Conservation (phyloP, 805 yeast genomes). For the Ogataea pilisensis region DNA sequence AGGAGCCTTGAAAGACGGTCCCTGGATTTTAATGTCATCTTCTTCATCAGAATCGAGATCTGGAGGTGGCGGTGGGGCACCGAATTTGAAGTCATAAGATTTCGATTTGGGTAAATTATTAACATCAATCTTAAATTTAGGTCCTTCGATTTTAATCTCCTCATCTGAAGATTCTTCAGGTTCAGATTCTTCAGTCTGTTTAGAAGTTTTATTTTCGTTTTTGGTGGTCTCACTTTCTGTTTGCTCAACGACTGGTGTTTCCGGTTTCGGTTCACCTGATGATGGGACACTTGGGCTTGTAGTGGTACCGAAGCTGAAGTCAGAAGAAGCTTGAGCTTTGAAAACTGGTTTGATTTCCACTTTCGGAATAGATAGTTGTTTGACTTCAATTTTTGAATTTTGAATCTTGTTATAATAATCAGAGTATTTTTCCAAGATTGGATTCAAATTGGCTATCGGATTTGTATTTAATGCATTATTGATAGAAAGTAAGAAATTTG, state of each 20-base stretch:
- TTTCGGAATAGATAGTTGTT: constrained; percentile 20
- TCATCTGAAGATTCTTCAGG: constrained; percentile 40
- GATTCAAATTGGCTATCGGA: constrained; percentile 52
- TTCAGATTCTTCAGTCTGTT: constrained; percentile 24
- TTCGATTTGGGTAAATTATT: constrained; percentile 43
- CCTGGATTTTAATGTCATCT: constrained; percentile 63
- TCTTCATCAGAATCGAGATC: constrained; percentile 44
- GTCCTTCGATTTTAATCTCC: constrained; percentile 66
- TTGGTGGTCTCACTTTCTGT: too few relatives aligned
- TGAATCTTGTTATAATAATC: constrained; percentile 44
- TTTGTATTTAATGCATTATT: constrained; percentile 37
- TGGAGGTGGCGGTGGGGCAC: constrained; percentile 29
- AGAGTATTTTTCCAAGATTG: constrained; percentile 54
- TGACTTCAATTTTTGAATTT: constrained; percentile 22
- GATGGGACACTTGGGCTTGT: background rate
- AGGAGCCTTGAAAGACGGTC: constrained; percentile 57
- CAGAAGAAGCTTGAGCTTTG: constrained; percentile 3
- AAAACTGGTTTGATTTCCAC: constrained; percentile 17
- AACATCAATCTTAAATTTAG: constrained; percentile 48
- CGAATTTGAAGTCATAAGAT: constrained; percentile 48
- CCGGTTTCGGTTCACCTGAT: background rate
- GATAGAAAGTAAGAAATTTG: constrained; percentile 50
- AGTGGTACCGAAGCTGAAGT: background rate
- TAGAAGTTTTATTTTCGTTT: constrained; percentile 10
- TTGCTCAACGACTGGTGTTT: constrained; percentile 1